Conservation (phyloP, 1,284 basidiomycete genomes). For the Ceraceosorus guamensis region DNA sequence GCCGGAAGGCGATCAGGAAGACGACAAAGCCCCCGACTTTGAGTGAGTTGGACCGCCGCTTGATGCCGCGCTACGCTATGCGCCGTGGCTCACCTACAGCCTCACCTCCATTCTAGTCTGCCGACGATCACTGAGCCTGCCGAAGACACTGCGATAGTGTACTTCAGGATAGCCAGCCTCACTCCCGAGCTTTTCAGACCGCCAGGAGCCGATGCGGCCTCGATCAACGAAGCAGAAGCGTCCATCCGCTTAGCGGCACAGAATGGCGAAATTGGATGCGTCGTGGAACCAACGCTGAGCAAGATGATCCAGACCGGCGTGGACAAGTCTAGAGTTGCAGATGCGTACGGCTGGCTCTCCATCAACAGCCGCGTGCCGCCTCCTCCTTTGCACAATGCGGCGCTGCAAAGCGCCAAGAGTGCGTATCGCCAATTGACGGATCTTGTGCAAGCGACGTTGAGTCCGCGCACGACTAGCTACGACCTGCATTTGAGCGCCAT, state of each 20-base stretch:
- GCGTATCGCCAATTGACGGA: conserved; percentile 19
- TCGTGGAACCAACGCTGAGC: conserved; percentile 67
- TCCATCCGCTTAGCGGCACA: conserved; percentile 14
- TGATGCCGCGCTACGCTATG: not conserved
- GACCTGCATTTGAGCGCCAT: conserved; percentile 53
- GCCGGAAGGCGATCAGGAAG: not conserved
- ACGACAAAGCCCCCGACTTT: conserved; percentile 2
- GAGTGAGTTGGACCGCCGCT: not conserved
- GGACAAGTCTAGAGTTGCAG: conserved; percentile 63
- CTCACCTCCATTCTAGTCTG: conserved; percentile 1
- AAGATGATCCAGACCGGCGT: conserved; percentile 72
- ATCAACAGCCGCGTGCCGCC: conserved; percentile 48
- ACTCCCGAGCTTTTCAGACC: conserved; percentile 58
- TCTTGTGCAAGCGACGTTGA: conserved; percentile 38
- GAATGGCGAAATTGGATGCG: conserved; percentile 72
- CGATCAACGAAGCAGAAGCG: no score
- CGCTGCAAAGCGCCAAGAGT: conserved; percentile 19
- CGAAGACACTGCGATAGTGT: conserved; percentile 54
- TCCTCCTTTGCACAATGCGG: conserved; percentile 15
- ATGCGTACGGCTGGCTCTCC: conserved; percentile 57
- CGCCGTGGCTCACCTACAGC: no score
- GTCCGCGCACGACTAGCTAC: conserved; percentile 23
- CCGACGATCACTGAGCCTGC: conserved; percentile 1
- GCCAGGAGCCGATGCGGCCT: conserved; percentile 20
- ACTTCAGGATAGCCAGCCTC: conserved; percentile 73